Evolutionary conservation across 139 green algal species (phyloP).

Genomic region (Gonium pectorale): DNA sequence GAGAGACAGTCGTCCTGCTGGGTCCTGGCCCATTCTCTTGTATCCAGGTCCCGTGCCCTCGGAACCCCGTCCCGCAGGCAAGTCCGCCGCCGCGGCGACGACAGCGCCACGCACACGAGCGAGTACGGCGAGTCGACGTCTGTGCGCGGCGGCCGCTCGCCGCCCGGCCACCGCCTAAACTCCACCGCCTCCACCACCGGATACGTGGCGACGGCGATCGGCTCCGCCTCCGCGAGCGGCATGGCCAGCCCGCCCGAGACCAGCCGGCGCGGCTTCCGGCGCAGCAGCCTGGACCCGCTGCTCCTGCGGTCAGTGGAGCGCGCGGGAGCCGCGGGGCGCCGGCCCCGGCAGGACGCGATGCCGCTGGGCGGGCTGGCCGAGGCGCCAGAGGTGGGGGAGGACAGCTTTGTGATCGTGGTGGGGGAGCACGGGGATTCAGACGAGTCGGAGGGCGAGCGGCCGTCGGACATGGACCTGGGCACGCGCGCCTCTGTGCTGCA

Average conservation of each 20-base stretch:
- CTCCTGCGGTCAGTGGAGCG: too few species aligned
- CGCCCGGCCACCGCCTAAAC: neutral
- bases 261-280: too few species aligned
- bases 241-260: too few species aligned
- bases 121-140: neutral
- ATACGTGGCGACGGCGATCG: neutral
- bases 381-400: neutral
- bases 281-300: too few species aligned
- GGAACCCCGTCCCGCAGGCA: neutral
- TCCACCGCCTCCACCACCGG: neutral
- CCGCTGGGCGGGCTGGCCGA: neutral
- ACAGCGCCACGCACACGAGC: neutral
- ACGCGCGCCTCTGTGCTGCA: too few species aligned
- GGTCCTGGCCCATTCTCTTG: neutral
- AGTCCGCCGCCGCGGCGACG: slow-evolving; percentile 7
- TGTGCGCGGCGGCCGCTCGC: neutral
- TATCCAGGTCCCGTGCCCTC: neutral
- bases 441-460: neutral
- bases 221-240: too few species aligned
- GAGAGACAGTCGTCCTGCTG: too few species aligned
- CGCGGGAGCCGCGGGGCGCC: neutral
- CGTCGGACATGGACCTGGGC: too few species aligned
- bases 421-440: neutral
- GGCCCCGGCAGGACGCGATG: neutral
- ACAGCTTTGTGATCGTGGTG: slow-evolving; percentile 39